Conservation (phyloP, 192 early-diverging fungal species). For the Backusella tuberculispora region DNA sequence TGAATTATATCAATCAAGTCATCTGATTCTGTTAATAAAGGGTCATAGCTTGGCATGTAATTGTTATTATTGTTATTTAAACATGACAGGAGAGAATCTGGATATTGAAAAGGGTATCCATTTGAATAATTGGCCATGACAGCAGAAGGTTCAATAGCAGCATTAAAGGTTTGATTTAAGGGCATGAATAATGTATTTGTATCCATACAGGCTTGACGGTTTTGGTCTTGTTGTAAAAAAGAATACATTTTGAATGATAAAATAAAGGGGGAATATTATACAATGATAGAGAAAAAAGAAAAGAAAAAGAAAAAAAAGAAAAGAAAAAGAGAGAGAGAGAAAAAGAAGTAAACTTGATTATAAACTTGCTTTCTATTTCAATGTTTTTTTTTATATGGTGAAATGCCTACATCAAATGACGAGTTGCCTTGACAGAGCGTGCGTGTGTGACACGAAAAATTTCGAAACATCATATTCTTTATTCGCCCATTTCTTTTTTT, state of each 20-base stretch:
- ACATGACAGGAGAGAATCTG: slow-evolving; percentile 10
- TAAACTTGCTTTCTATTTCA: slow-evolving; percentile 12
- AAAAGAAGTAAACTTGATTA: slow-evolving; percentile 1
- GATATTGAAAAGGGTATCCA: slow-evolving; percentile 15
- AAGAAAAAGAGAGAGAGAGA: slow-evolving; percentile 19
- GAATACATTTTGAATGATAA: slow-evolving; percentile 16
- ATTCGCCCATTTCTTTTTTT: slow-evolving; percentile 7
- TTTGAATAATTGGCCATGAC: slow-evolving; percentile 8
- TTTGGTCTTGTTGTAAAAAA: slow-evolving; percentile 1
- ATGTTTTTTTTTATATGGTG: slow-evolving; percentile 23
- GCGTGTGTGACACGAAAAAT: slow-evolving; percentile 22
- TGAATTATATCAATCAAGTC: slow-evolving; percentile 8
- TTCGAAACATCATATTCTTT: slow-evolving; percentile 18
- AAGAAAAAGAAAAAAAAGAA: slow-evolving; percentile 21
- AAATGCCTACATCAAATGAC: slow-evolving; percentile 34
- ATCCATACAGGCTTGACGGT: slow-evolving; percentile 12
- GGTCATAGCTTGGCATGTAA: background rate
- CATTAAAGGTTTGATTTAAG: slow-evolving; percentile 11
- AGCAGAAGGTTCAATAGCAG: slow-evolving; percentile 16
- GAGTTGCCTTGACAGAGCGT: slow-evolving; percentile 30
- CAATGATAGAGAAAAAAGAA: background rate
- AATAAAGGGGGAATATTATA: slow-evolving; percentile 3
- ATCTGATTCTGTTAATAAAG: slow-evolving; percentile 3
- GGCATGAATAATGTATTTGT: slow-evolving; percentile 6
- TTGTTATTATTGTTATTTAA: background rate